A percentile compares a stretch with the other conserved stretches of the same genome.
phyloP scores from a whole-genome alignment of 2,329 filamentous ascomycete genomes.

The Coniochaeta hoffmannii region DNA sequence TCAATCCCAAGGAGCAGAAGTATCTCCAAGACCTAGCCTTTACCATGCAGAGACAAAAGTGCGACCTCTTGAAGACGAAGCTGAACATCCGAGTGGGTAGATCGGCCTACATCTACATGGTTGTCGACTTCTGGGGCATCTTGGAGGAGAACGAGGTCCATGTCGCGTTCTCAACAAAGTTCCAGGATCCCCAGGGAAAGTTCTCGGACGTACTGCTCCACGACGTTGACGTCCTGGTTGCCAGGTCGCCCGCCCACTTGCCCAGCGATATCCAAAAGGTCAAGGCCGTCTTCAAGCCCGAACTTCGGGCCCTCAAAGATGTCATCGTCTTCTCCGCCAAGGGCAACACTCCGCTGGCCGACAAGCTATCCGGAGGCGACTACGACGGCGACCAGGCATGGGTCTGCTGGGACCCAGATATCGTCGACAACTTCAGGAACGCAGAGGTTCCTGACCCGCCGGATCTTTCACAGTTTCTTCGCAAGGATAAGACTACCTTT shows the following conservation, averaged over 20 bases:
- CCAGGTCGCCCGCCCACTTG: constrained; percentile 61
- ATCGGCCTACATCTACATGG: constrained; percentile 58
- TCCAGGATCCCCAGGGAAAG: constrained; percentile 43
- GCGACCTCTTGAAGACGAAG: constrained; percentile 43
- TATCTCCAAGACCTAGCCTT: constrained; percentile 42
- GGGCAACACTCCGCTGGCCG: constrained; percentile 56
- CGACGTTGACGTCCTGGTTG: constrained; percentile 56
- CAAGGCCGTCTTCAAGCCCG: constrained; percentile 46
- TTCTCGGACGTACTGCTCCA: constrained; percentile 48
- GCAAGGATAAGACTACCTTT: constrained; percentile 39
- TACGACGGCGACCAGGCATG: constrained; percentile 77
- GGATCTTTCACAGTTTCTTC: constrained; percentile 42
- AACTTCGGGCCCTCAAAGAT: constrained; percentile 63
- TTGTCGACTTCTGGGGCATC: constrained; percentile 56
- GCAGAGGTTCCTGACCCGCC: constrained; percentile 37
- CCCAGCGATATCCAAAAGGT: constrained; percentile 68
- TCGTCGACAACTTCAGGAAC: constrained; percentile 62
- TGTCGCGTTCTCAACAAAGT: constrained; percentile 60
- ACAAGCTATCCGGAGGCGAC: constrained; percentile 69
- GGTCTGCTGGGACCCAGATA: constrained; percentile 63
- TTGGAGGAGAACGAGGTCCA: constrained; percentile 61
- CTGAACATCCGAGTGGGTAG: constrained; percentile 53
- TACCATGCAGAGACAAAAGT: constrained; percentile 41
- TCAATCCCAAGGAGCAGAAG: constrained; percentile 39
- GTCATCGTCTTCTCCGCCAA: constrained; percentile 69